These are phyloP conservation scores for Cutaneotrichosporon dermatis DNA, from an alignment of 1,284 basidiomycete species.

Conservation along the genomic window DNA sequence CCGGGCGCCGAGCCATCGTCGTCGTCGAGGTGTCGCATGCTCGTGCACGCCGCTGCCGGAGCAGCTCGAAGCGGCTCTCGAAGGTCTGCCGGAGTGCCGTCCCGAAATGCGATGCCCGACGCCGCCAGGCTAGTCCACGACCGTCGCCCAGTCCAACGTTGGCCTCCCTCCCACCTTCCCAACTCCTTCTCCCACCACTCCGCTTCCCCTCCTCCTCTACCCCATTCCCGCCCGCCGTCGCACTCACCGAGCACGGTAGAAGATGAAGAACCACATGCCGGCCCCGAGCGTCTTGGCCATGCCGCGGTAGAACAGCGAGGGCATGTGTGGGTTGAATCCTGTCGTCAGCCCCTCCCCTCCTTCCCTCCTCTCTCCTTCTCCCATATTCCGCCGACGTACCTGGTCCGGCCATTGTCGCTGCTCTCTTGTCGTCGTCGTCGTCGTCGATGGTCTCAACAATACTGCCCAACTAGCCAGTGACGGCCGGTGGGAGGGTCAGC, in stretches of 20 bases:
- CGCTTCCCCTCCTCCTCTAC: neutral
- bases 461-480: no score
- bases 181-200: neutral
- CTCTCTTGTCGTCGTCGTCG: neutral
- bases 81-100: no score
- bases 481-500: neutral
- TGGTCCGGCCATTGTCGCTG: constrained; percentile 31
- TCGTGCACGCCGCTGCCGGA: no score
- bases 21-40: no score
- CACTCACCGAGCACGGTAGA: constrained; percentile 82
- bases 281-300: constrained; percentile 80
- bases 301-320: constrained; percentile 68
- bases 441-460: no score
- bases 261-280: constrained; percentile 97
- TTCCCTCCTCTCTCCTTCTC: no score
- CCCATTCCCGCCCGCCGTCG: neutral
- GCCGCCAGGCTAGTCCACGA: no score
- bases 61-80: no score
- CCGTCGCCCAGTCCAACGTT: no score
- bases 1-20: no score
- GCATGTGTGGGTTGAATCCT: constrained; percentile 80
- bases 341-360: constrained; percentile 24
- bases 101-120: no score
- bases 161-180: no score
- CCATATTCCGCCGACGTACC: constrained; percentile 14